Evolutionary conservation across 805 yeast genomes (phyloP), one percentile per base, ranked within the genome.

Genomic region (Teunomyces barrocoloradensis): DNA sequence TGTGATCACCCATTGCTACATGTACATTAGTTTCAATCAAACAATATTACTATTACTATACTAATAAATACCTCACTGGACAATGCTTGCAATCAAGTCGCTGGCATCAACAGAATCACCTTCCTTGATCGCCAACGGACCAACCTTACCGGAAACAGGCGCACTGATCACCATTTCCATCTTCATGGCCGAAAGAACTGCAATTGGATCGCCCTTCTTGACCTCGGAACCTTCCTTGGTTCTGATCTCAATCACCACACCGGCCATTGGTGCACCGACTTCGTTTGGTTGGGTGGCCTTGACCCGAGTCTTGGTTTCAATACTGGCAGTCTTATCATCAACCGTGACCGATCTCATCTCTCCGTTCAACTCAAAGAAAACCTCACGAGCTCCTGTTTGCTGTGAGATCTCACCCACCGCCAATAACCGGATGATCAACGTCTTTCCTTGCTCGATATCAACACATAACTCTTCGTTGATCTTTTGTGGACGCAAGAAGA

Each of bases 91-190:
- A 55, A 95, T 76, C 69, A 94, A 76, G 66, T 94, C 99, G 54
- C 87, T 84, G 46, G 97, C 96, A 61, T 91, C 99, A 42, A 94
- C 97, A 44, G 92, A 85, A 62, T 94, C 99, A 58, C 96, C 96
- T 65, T 89, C 95, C 69, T 84, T 84, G 54, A 89, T 86, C 42
- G 78, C 67, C 17, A 94, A 79, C 18, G 85, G 89, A 42, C 85
- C 84, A 52, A 94, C 82, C 64, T 79, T 81, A 67, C 99, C 99
- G 49, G 85, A 78, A 50, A 82, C 86, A 46, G 96, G 96, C 18
- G 99, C 92, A 66, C 89, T 81, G 59, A 92, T 91, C 44, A 94
- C 96, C 97, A 94, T 94, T 77, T 94, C 99, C 99, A 92, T 92
- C 82, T 92, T 92, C 99, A 92, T 92, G 54, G 99, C 99, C 65